A percentile compares a stretch with the other conserved stretches of the same genome.
Conservation (phyloP, 2,329 filamentous ascomycete genomes). For the Orbilia javanica region DNA sequence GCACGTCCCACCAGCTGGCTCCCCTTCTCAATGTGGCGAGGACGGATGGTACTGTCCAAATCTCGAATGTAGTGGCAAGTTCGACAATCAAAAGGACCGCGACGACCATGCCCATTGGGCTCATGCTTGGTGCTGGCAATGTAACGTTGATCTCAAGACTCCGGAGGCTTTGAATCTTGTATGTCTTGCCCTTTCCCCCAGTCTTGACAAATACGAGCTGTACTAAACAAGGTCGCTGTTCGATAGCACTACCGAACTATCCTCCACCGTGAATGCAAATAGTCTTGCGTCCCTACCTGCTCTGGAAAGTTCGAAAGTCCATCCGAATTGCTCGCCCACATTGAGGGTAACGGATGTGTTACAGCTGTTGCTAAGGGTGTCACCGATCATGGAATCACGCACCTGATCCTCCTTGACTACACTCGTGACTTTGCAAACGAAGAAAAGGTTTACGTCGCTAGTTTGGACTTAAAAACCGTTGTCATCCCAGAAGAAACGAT, state of each 20-base stretch:
- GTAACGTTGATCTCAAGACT: background rate
- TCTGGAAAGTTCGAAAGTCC: constrained; percentile 31
- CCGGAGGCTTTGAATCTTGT: constrained; percentile 13
- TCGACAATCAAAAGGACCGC: constrained; percentile 34
- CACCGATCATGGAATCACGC: constrained; percentile 33
- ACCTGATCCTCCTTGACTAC: constrained; percentile 37
- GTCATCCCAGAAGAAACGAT: constrained; percentile 10
- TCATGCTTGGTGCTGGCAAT: constrained; percentile 46
- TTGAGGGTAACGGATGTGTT: constrained; percentile 17
- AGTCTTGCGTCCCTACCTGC: constrained; percentile 42
- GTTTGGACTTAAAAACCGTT: constrained; percentile 28
- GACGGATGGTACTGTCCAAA: constrained; percentile 17
- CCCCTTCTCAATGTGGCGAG: background rate
- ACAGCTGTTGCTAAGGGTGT: background rate
- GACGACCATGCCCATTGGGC: constrained; percentile 46
- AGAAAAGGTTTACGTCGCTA: constrained; percentile 28
- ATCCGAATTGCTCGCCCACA: constrained; percentile 24
- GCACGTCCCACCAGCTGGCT: background rate
- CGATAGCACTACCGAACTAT: constrained; percentile 34
- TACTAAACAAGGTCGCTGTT: background rate
- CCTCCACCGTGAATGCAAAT: constrained; percentile 42
- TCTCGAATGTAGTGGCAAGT: constrained; percentile 6
- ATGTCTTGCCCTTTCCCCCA: background rate
- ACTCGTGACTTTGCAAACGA: constrained; percentile 16
- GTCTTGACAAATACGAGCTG: background rate